Conservation (phyloP, 768 basidiomycete genomes). For the Imleria badia region DNA sequence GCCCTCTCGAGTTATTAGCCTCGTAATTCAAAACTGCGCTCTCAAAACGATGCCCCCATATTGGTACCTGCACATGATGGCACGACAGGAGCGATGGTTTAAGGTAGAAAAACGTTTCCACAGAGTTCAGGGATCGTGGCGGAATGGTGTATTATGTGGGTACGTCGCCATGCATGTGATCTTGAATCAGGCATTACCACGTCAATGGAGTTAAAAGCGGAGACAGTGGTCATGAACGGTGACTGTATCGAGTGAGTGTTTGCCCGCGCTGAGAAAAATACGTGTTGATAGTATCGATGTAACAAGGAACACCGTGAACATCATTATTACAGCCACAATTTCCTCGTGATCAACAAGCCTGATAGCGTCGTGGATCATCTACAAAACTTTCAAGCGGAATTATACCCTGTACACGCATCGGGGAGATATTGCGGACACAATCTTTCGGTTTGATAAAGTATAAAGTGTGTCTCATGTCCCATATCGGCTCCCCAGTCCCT, state of each 20-base stretch:
- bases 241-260: slow-evolving; percentile 82
- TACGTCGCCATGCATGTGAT: slow-evolving; percentile 35
- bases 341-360: slow-evolving; percentile 94
- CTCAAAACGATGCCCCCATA: too few relatives aligned
- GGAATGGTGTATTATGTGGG: slow-evolving; percentile 95
- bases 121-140: slow-evolving; percentile 91
- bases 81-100: slow-evolving; percentile 87
- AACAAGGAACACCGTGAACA: slow-evolving; percentile 88
- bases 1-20: too few relatives aligned
- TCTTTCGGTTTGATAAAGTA: slow-evolving; percentile 72
- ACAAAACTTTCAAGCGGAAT: background rate
- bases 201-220: slow-evolving; percentile 82
- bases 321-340: slow-evolving; percentile 81
- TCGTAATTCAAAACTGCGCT: too few relatives aligned
- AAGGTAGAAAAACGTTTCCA: slow-evolving; percentile 86
- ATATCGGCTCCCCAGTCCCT: background rate
- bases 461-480: slow-evolving; percentile 61
- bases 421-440: slow-evolving; percentile 90
- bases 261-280: background rate
- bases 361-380: slow-evolving; percentile 81
- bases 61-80: too few relatives aligned
- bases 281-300: background rate
- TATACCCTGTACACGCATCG: slow-evolving; percentile 85
- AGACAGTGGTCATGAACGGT: slow-evolving; percentile 78
- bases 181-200: slow-evolving; percentile 95